Base-by-base conservation (phyloP, 805 yeast species). In the Priceomyces carsonii region DNA sequence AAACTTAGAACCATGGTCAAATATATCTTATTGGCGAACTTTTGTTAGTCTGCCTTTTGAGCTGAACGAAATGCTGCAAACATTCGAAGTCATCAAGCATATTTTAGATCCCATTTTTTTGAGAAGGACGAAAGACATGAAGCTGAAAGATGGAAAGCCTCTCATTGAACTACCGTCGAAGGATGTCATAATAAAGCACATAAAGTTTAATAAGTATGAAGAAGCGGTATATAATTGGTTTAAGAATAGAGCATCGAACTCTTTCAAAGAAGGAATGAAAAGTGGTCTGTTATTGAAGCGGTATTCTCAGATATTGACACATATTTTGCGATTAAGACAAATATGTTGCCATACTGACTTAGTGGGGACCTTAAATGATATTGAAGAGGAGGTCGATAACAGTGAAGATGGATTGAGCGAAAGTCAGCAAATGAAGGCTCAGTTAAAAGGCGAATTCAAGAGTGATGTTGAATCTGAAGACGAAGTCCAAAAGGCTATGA, bases 1-100 rank as follows among this genome's bases (percentile, higher is more conserved):
- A 31, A 70, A 79, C 27, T 60, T 90, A n/a, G 87, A 85, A 47
- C 98, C 98, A 1, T 91, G 97, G 97, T 70, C 81, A 25, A 83
- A 84, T 47, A 80, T 85, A 37, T 72, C 86, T 1, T 82, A 84
- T 43, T 91, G 98, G 98, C 83, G 82, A 46, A 79, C 87, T 10
- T 89, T 89, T 54, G 77, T 91, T 18, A 82, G 95, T 0, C 60
- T 71, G 8, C 96, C 96, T 0, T 90, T 87, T 59, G 93, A 86
- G 48, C 80, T 79, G 33, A 80, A 78, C 45, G 76, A 82, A 19
- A 72, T 83, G 15, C 69, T 76, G 5, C 80, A 80, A 44, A 91
- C 97, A 0, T 70, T 90, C 50, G 84, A 80, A 45, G 83, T 89
- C 4, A 85, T 91, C n/a, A 87, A 85, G 50, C 78, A 93, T 0